A percentile compares a stretch with the other conserved stretches of the same genome.
Evolutionary conservation across 2,329 filamentous ascomycete species (phyloP).

Genomic region (Epichloe hybrida): DNA sequence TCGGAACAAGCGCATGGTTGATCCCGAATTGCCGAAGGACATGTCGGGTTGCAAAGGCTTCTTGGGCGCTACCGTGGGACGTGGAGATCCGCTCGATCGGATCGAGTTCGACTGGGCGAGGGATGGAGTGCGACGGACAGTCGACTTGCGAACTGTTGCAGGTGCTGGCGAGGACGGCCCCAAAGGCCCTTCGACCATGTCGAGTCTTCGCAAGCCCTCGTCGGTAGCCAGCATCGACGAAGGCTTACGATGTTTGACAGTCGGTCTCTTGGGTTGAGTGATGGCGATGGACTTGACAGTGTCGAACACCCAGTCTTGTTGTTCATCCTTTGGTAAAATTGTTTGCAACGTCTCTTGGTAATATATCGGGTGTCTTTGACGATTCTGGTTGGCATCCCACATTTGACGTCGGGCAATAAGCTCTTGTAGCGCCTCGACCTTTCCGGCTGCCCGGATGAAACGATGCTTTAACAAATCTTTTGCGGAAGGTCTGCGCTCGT

Average conservation of each 20-base stretch:
- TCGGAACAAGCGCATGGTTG: conserved; percentile 82
- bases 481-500: conserved; percentile 69
- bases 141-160: conserved; percentile 47
- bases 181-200: conserved; percentile 46
- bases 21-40: conserved; percentile 86
- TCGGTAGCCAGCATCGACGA: conserved; percentile 46
- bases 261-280: conserved; percentile 35
- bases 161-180: conserved; percentile 39
- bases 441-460: conserved; percentile 78
- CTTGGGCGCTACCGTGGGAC: conserved; percentile 38
- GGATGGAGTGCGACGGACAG: conserved; percentile 35
- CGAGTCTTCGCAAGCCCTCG: conserved; percentile 45
- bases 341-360: conserved; percentile 85
- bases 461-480: conserved; percentile 78
- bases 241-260: conserved; percentile 38
- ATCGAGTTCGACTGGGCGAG: conserved; percentile 21
- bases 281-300: conserved; percentile 62
- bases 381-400: conserved; percentile 62
- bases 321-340: conserved; percentile 51
- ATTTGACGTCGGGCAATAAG: conserved; percentile 71
- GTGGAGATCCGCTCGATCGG: conserved; percentile 28
- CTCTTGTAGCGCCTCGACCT: conserved; percentile 76
- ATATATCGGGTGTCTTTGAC: conserved; percentile 61
- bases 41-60: conserved; percentile 78
- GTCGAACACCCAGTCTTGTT: conserved; percentile 92